These are phyloP conservation scores for Aspergillus sp. DNA, from an alignment of 2,329 filamentous ascomycete genomes.

Conservation along the genomic window DNA sequence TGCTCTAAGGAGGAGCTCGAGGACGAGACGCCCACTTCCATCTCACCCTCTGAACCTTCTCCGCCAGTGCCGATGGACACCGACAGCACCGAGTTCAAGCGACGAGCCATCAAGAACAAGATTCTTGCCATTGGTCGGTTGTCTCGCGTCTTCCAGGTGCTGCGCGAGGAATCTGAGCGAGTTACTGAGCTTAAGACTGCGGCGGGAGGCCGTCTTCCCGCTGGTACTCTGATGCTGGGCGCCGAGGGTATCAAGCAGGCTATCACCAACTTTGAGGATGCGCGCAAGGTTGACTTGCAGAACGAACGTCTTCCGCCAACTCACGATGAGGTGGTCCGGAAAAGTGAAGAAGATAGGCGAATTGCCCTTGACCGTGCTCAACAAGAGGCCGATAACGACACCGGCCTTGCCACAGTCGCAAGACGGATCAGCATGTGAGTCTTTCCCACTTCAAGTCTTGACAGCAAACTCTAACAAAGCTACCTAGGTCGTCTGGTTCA, in stretches of 20 bases:
- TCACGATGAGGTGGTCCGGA: slow-evolving; percentile 86
- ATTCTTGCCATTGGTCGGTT: slow-evolving; percentile 95
- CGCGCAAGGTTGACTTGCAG: slow-evolving; percentile 93
- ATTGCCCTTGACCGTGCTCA: slow-evolving; percentile 85
- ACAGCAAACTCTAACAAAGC: slow-evolving; percentile 20
- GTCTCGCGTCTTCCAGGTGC: slow-evolving; percentile 96
- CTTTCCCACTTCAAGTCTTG: not conserved
- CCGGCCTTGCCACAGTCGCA: slow-evolving; percentile 81
- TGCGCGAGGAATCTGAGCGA: slow-evolving; percentile 94
- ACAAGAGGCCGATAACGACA: slow-evolving; percentile 89
- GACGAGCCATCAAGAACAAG: slow-evolving; percentile 99
- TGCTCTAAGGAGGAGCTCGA: slow-evolving; percentile 99
- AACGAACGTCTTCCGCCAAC: slow-evolving; percentile 93
- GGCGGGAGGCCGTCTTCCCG: slow-evolving; percentile 86
- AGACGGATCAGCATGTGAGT: slow-evolving; percentile 95
- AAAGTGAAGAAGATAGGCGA: slow-evolving; percentile 78
- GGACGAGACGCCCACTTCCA: slow-evolving; percentile 78
- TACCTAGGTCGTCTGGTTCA: slow-evolving; percentile 44
- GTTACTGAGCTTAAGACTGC: slow-evolving; percentile 98
- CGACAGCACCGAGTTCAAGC: slow-evolving; percentile 90
- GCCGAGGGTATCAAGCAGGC: slow-evolving; percentile 99
- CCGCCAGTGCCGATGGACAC: slow-evolving; percentile 74
- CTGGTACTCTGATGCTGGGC: slow-evolving; percentile 95
- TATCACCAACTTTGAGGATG: slow-evolving; percentile 95
- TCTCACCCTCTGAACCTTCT: slow-evolving; percentile 73